These are phyloP conservation scores for Zoysia matrella DNA, from an alignment of 202 grass and related monocot genomes.

Conservation along the genomic window DNA sequence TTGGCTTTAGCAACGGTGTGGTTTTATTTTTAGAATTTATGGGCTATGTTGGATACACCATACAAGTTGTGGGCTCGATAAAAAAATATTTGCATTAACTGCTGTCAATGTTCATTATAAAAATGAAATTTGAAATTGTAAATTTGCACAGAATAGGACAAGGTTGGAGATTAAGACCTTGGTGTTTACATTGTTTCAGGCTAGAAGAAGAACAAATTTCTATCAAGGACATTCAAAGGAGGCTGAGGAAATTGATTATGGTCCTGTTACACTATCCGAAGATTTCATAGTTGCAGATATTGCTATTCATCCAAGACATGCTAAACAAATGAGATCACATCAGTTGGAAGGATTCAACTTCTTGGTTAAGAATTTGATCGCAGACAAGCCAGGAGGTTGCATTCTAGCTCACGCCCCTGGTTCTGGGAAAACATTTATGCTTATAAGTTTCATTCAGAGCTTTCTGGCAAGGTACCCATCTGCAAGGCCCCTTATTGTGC, in stretches of 20 bases:
- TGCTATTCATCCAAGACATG: conserved; percentile 90
- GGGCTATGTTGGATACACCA: conserved; percentile 2
- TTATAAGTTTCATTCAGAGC: conserved; percentile 98
- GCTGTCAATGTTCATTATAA: conserved; percentile 12
- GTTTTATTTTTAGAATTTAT: conserved; percentile 12
- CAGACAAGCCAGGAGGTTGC: conserved; percentile 88
- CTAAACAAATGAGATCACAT: conserved; percentile 82
- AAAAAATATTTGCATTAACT: conserved; percentile 8
- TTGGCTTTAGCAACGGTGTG: conserved; percentile 4
- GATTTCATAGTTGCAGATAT: conserved; percentile 71
- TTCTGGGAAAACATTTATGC: conserved; percentile 98
- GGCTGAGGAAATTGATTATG: conserved; percentile 55
- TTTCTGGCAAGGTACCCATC: conserved; percentile 89
- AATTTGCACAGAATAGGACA: neutral
- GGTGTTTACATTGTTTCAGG: conserved; percentile 53
- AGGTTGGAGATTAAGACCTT: conserved; percentile 34
- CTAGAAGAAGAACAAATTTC: conserved; percentile 56
- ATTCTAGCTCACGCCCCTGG: conserved; percentile 98
- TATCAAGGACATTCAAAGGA: conserved; percentile 54
- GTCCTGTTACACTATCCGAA: conserved; percentile 61
- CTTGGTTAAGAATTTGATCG: conserved; percentile 85
- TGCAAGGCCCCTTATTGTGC: conserved; percentile 80
- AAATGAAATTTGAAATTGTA: conserved; percentile 26
- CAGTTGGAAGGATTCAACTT: conserved; percentile 93
- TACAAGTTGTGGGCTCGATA: conserved; percentile 16